Conservation (phyloP, 495 filamentous ascomycete species). For the Barbatosphaeria neglecta region DNA sequence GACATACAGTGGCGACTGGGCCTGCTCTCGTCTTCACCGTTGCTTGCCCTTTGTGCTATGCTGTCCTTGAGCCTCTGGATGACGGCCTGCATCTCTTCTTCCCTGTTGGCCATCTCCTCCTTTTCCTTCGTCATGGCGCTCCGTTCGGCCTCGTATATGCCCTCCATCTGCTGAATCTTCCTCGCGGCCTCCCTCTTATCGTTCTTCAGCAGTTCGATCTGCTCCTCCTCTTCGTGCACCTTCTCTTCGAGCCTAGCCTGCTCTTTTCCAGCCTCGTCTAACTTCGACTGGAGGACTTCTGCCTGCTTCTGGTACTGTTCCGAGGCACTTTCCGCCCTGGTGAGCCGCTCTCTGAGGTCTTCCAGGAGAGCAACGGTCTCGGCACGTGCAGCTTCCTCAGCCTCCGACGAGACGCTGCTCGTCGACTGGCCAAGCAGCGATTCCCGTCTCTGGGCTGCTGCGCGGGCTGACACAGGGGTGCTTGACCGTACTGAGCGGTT, state of each 20-base stretch:
- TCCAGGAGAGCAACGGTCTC: constrained; percentile 72
- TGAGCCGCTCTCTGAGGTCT: constrained; percentile 69
- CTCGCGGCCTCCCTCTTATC: constrained; percentile 69
- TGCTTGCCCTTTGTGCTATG: constrained; percentile 53
- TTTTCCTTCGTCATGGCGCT: constrained; percentile 81
- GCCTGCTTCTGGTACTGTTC: constrained; percentile 76
- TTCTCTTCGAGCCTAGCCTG: constrained; percentile 77
- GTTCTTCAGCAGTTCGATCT: constrained; percentile 64
- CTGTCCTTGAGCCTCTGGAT: constrained; percentile 86
- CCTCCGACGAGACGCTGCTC: constrained; percentile 33
- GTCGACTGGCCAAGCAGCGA: constrained; percentile 53
- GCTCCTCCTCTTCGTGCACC: constrained; percentile 69
- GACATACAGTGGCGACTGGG: constrained; percentile 60
- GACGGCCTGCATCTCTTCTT: constrained; percentile 79
- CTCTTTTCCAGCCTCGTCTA: constrained; percentile 76
- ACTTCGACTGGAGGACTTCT: constrained; percentile 69
- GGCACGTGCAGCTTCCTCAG: constrained; percentile 42
- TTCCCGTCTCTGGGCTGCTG: constrained; percentile 47
- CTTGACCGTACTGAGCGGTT: constrained; percentile 39
- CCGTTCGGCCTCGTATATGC: constrained; percentile 80
- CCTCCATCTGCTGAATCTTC: constrained; percentile 78
- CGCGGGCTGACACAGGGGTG: constrained; percentile 58
- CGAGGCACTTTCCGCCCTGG: constrained; percentile 65
- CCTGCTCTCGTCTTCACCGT: constrained; percentile 51
- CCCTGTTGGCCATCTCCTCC: constrained; percentile 68